These are phyloP conservation scores for Cucumis hystrix DNA, from an alignment of 306 rosid genomes.

Conservation along the genomic window DNA sequence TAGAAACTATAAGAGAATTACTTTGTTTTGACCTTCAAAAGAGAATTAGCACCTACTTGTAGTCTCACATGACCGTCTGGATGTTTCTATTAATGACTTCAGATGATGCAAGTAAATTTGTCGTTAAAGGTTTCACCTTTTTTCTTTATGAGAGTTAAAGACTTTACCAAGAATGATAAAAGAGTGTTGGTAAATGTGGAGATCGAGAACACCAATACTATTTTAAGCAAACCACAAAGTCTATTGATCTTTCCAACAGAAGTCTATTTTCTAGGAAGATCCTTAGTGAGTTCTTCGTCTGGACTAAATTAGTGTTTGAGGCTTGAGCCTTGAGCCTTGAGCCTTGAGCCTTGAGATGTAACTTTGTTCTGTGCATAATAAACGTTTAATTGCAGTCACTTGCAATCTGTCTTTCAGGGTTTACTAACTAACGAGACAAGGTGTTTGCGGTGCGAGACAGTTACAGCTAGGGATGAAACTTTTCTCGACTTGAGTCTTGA, in stretches of 20 bases:
- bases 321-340: background rate
- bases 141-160: background rate
- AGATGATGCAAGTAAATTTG: background rate
- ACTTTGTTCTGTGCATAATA: background rate
- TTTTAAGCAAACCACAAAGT: background rate
- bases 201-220: background rate
- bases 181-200: background rate
- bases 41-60: background rate
- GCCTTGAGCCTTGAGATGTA: background rate
- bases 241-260: background rate
- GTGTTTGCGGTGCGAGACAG: constrained; percentile 96
- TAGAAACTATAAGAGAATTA: background rate
- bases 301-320: background rate
- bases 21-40: background rate
- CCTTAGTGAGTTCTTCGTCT: background rate
- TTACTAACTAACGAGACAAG: constrained; percentile 96
- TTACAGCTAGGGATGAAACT: constrained; percentile 97
- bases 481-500: constrained; percentile 95
- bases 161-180: background rate
- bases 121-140: background rate
- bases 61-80: background rate
- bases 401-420: constrained; percentile 48
- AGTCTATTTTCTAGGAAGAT: background rate
- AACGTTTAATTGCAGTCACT: background rate
- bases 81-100: background rate